Percentiles rank a stretch among this genome's conserved stretches.
These are phyloP conservation scores for Monilinia fructigena DNA, from an alignment of 2,329 filamentous ascomycete genomes.

Conservation along the genomic window DNA sequence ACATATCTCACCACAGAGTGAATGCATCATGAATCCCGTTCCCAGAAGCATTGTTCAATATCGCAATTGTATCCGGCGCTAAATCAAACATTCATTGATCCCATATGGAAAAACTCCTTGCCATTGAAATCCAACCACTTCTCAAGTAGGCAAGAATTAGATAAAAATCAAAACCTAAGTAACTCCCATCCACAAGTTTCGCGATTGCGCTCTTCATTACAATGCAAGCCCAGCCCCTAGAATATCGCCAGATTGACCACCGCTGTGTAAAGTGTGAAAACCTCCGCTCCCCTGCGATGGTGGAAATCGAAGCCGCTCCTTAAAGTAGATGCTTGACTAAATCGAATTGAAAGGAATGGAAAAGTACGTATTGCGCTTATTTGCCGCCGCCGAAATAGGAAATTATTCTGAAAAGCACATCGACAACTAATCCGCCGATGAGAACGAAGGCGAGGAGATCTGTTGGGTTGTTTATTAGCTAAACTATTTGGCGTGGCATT, in stretches of 20 bases:
- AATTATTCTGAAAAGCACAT: not conserved
- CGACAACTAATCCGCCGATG: conserved; percentile 5
- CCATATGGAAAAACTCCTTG: not conserved
- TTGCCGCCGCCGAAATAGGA: conserved; percentile 7
- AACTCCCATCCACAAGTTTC: conserved; percentile 14
- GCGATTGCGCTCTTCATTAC: not conserved
- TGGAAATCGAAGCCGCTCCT: not conserved
- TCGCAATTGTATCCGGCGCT: not conserved
- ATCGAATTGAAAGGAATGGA: not conserved
- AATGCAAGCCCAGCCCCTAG: conserved; percentile 5
- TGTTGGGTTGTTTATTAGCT: conserved; percentile 2
- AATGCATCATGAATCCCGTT: not conserved
- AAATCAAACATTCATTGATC: conserved; percentile 7
- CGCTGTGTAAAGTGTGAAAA: not conserved
- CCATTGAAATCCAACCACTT: not conserved
- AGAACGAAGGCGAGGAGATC: conserved; percentile 12
- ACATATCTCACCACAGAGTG: not conserved
- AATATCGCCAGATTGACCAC: not conserved
- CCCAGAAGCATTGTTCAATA: not conserved
- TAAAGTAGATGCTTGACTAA: not conserved
- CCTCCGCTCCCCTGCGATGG: not conserved
- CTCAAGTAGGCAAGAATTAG: not conserved
- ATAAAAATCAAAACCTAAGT: not conserved
- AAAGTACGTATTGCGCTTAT: not conserved
- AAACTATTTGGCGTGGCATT: not conserved